A percentile compares a stretch with the other conserved stretches of the same genome.
Evolutionary conservation across 176 grass and related monocot species (phyloP).

Genomic region (Bromus sterilis): DNA sequence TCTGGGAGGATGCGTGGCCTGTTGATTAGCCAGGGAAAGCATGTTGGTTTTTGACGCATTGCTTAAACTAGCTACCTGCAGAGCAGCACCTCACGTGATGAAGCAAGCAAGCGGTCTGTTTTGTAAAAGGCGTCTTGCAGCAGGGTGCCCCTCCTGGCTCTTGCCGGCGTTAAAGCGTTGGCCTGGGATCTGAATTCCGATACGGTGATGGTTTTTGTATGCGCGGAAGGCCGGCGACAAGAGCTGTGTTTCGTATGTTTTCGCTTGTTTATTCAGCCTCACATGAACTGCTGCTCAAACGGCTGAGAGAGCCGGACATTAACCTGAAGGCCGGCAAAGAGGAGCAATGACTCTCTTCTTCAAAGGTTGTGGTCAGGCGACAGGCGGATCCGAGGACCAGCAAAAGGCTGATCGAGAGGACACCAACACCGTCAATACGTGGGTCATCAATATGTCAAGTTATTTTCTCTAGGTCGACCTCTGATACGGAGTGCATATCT

Average conservation of each 20-base stretch:
- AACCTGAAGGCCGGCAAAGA: not conserved
- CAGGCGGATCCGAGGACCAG: not conserved
- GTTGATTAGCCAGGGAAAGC: not conserved
- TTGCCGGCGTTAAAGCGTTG: not conserved
- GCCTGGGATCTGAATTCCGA: not conserved
- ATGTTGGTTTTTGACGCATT: not conserved
- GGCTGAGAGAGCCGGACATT: not conserved
- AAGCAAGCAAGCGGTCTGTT: not conserved
- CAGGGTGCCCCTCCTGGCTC: not conserved
- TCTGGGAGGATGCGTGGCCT: not conserved
- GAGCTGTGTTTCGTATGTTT: not conserved
- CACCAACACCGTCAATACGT: not conserved
- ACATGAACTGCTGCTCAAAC: not conserved
- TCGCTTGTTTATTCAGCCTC: not conserved
- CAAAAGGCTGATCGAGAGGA: not conserved
- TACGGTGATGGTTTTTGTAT: not conserved
- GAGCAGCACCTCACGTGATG: conserved; percentile 2
- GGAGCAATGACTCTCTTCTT: not conserved
- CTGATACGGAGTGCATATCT: no score
- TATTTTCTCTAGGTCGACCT: not conserved
- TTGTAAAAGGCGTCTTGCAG: not conserved
- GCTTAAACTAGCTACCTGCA: not conserved
- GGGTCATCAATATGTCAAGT: not conserved
- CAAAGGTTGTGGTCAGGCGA: not conserved
- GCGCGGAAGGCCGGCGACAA: not conserved